These are phyloP conservation scores for Huntiella bhutanensis DNA, from an alignment of 2,329 filamentous ascomycete species.

Conservation along the genomic window DNA sequence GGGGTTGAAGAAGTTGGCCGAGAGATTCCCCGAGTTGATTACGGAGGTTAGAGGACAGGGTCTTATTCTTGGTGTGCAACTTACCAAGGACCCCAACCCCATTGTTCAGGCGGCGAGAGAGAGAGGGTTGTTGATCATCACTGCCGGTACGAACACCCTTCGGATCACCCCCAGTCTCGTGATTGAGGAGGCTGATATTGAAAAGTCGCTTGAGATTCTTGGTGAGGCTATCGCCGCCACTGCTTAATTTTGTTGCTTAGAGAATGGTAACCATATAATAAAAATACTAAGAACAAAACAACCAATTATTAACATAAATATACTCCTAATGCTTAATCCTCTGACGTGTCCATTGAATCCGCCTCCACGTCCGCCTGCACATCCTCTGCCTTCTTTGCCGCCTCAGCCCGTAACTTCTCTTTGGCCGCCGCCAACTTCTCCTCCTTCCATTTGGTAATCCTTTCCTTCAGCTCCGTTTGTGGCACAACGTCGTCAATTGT, in stretches of 20 bases:
- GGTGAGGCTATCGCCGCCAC: conserved; percentile 41
- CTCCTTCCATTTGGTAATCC: conserved; percentile 34
- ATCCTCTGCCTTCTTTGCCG: conserved; percentile 17
- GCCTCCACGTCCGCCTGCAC: conserved; percentile 23
- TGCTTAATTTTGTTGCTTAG: conserved; percentile 14
- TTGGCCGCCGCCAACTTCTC: conserved; percentile 29
- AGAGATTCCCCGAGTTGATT: conserved; percentile 46
- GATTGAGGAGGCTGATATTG: conserved; percentile 64
- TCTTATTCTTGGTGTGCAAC: conserved; percentile 70
- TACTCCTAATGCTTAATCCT: conserved; percentile 1
- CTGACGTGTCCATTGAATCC: conserved; percentile 13
- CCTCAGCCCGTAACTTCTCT: conserved; percentile 19
- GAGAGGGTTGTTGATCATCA: conserved; percentile 75
- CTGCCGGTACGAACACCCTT: conserved; percentile 78
- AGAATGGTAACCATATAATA: too few species aligned
- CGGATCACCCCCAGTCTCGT: conserved; percentile 78
- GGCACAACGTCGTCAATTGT: conserved; percentile 38
- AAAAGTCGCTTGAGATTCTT: conserved; percentile 56
- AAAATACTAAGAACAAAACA: background rate
- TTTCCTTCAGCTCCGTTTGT: conserved; percentile 28
- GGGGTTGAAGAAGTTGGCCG: conserved; percentile 28
- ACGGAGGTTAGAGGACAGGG: conserved; percentile 67
- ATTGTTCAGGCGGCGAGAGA: conserved; percentile 77
- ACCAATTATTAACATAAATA: too few species aligned
- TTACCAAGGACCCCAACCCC: conserved; percentile 50